Percentiles rank a stretch among this genome's conserved stretches.
These are phyloP conservation scores for Microcyclospora pomicola DNA, from an alignment of 2,329 filamentous ascomycete genomes.

Conservation along the genomic window DNA sequence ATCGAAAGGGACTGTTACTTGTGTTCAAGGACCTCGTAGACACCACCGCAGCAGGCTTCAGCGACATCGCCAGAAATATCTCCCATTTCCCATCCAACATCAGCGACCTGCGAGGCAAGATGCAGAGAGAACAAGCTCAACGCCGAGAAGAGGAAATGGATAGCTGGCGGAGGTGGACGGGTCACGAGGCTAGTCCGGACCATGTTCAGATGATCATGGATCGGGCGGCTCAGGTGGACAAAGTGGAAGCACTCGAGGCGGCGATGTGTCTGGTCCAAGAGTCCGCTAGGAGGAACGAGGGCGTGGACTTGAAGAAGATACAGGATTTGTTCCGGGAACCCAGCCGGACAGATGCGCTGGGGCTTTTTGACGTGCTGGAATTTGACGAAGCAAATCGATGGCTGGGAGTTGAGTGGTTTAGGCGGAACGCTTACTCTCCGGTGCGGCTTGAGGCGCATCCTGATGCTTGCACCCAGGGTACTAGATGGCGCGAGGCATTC, in stretches of 20 bases:
- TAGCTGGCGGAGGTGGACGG: constrained; percentile 16
- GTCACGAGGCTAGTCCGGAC: constrained; percentile 11
- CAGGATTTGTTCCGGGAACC: constrained; percentile 15
- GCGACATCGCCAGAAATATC: constrained; percentile 26
- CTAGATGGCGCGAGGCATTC: constrained; percentile 43
- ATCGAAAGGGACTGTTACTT: constrained; percentile 40
- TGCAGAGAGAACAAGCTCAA: constrained; percentile 12
- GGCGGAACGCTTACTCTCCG: constrained; percentile 40
- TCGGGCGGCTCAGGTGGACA: constrained; percentile 6
- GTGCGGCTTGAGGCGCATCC: constrained; percentile 37
- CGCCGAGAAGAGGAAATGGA: constrained; percentile 13
- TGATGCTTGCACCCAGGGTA: constrained; percentile 19
- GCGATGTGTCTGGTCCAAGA: constrained; percentile 12
- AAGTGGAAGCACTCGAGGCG: constrained; percentile 9
- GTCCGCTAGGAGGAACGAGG: constrained; percentile 12
- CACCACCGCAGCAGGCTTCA: constrained; percentile 40
- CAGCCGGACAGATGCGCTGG: no score
- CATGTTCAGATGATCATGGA: constrained; percentile 8
- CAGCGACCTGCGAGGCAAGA: constrained; percentile 17
- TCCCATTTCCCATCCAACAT: constrained; percentile 33
- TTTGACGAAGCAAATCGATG: constrained; percentile 8
- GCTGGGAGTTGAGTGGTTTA: constrained; percentile 25
- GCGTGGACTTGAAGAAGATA: constrained; percentile 13
- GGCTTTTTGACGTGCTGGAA: no score
- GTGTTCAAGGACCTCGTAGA: constrained; percentile 49